Evolutionary conservation across 1,284 basidiomycete species (phyloP).

Genomic region (Wallemia ichthyophaga): DNA sequence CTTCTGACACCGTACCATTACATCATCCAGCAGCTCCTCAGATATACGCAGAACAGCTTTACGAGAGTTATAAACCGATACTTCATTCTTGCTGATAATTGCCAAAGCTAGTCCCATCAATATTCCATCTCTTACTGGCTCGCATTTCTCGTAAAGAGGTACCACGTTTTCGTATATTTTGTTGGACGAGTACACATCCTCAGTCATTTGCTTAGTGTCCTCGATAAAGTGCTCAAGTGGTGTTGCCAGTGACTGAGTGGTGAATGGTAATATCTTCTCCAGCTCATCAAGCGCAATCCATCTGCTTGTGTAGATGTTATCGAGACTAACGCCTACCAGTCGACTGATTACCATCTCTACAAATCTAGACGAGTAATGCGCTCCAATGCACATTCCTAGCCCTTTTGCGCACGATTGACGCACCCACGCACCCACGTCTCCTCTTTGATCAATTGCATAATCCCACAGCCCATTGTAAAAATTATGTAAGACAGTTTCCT

Average conservation of each 20-base stretch:
- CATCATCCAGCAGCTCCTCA: background rate
- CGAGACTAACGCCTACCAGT: background rate
- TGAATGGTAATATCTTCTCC: background rate
- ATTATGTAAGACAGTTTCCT: slow-evolving; percentile 8
- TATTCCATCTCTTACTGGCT: background rate
- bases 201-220: background rate
- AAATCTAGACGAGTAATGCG: background rate
- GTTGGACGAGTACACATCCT: background rate
- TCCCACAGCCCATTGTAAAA: slow-evolving; percentile 39
- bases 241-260: too few relatives aligned
- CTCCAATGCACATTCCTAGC: slow-evolving; percentile 12
- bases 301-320: background rate
- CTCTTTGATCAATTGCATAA: slow-evolving; percentile 75
- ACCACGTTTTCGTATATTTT: background rate
- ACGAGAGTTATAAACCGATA: background rate
- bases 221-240: background rate
- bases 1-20: background rate
- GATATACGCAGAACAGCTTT: background rate
- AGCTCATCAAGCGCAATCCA: background rate
- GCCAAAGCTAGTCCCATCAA: background rate
- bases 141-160: background rate
- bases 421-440: slow-evolving; percentile 92
- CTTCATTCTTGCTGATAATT: background rate
- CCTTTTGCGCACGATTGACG: slow-evolving; percentile 42
- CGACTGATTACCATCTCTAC: background rate